Base-by-base conservation (phyloP, 768 basidiomycete species). In the Amanita thiersii region DNA sequence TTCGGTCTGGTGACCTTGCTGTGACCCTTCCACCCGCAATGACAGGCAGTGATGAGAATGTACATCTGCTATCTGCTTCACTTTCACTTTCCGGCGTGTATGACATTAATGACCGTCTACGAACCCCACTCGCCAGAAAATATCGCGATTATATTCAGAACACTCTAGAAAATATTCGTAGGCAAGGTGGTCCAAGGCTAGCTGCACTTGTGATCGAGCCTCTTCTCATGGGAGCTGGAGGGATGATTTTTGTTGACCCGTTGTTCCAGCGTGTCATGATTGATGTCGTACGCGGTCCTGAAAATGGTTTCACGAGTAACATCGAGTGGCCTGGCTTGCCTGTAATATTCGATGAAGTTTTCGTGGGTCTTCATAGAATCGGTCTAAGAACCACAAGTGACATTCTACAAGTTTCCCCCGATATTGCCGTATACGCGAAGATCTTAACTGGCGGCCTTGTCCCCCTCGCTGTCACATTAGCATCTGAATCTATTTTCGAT, bases 201-300 rank as follows among this genome's bases (percentile, higher is more conserved):
- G 86, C 79, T 1, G 86, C 89, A 0, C 69, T 97, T 12, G 79
- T 98, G 4, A 64, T 98, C 20, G 94, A 98, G 56, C 94, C 94
- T 0, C 70, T 93, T 17, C 75, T 92, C 18, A 86, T 98, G 75
- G 94, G 94, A 10, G 92, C 94, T 0, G 94, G 89, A 0, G 94
- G 94, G 0, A 97, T 97, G 94, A 69, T 91, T 21, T 97, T 97
- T 54, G 89, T 97, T 18, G 94, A 98, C 56, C 94, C 94, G 6
- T 78, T 98, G 31, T 97, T 94, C 71, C 94, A 98, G 57, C 75
- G 88, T 19, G 67, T 91, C 21, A 59, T 98, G 49, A 65, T 97
- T 29, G 90, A 96, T 51, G 72, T 78, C 2, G 86, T 88, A 4
- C 80, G 94, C 44, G 60, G 69, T 18, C 52, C 55, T 23, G 57